Conservation (phyloP, 768 basidiomycete genomes). For the Obba rivulosa region DNA sequence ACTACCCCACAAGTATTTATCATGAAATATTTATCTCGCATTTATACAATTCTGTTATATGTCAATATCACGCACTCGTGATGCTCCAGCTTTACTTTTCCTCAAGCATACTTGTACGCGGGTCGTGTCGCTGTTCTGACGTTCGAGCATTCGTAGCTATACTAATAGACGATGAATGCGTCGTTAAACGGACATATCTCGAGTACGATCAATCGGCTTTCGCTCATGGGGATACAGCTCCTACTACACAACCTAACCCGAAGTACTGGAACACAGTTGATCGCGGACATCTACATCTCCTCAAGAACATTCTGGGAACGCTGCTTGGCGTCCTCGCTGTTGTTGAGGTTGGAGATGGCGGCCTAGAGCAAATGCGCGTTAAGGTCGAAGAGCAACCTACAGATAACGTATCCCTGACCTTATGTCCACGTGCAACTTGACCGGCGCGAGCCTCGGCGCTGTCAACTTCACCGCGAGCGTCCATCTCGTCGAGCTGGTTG, state of each 20-base stretch:
- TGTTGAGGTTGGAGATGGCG: slow-evolving; percentile 18
- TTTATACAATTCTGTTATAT: background rate
- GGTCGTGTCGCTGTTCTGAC: background rate
- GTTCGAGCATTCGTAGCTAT: no score
- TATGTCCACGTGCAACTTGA: slow-evolving; percentile 12
- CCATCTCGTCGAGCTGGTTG: slow-evolving; percentile 7
- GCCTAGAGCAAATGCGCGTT: slow-evolving; percentile 3
- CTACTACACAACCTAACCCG: no score
- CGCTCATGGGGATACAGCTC: no score
- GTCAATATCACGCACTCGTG: background rate
- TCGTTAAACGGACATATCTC: no score
- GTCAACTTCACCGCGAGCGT: slow-evolving; percentile 7
- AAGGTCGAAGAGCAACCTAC: no score
- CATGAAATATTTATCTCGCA: no score
- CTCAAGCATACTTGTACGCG: background rate
- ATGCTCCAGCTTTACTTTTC: no score
- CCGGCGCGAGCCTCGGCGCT: slow-evolving; percentile 9
- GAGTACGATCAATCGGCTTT: no score
- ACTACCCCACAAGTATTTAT: no score
- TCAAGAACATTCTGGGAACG: slow-evolving; percentile 16
- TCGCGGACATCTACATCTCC: background rate
- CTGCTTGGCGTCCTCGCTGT: slow-evolving; percentile 17
- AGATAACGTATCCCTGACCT: background rate
- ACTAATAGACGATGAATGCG: no score
- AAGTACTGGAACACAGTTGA: no score